Evolutionary conservation across 495 filamentous ascomycete species (phyloP).

Genomic region (Ascodesmis nigricans): DNA sequence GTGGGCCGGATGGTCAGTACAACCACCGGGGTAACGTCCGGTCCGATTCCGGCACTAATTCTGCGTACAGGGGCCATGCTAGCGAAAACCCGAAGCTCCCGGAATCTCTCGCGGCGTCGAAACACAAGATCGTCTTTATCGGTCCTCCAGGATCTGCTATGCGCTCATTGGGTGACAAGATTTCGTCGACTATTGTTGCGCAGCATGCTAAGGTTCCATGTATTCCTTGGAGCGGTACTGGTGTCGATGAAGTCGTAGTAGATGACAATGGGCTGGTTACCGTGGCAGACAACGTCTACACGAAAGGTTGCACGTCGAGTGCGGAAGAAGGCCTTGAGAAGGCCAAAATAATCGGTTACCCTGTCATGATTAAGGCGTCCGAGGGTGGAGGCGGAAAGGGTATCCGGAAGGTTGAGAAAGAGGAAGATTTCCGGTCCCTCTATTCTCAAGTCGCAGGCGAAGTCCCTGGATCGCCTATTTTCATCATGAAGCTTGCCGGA

Average conservation of each 20-base stretch:
- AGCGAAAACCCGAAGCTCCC: constrained; percentile 97
- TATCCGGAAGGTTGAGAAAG: constrained; percentile 82
- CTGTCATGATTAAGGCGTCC: constrained; percentile 99
- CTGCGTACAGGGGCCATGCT: constrained; percentile 75
- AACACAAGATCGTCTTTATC: constrained; percentile 97
- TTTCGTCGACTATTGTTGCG: constrained; percentile 96
- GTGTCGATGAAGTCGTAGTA: constrained; percentile 59
- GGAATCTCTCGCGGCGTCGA: constrained; percentile 82
- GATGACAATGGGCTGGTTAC: constrained; percentile 77
- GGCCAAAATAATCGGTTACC: constrained; percentile 82
- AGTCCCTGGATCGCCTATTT: constrained; percentile 97
- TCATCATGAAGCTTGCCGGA: constrained; percentile 98
- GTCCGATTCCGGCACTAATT: constrained; percentile 6
- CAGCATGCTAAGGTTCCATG: constrained; percentile 94
- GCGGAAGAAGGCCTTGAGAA: constrained; percentile 73
- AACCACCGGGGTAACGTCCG: neutral
- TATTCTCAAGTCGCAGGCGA: constrained; percentile 93
- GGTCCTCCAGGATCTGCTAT: constrained; percentile 94
- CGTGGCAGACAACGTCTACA: constrained; percentile 66
- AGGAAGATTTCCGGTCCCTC: constrained; percentile 59
- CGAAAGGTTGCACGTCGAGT: constrained; percentile 70
- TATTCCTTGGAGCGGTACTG: constrained; percentile 94
- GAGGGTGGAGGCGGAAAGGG: constrained; percentile 98
- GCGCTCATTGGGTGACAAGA: constrained; percentile 98
- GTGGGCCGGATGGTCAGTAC: constrained; percentile 85